A percentile compares a stretch with the other conserved stretches of the same genome.
These are phyloP conservation scores for Fusarium guadeloupense DNA, from an alignment of 2,329 filamentous ascomycete species.

Conservation along the genomic window DNA sequence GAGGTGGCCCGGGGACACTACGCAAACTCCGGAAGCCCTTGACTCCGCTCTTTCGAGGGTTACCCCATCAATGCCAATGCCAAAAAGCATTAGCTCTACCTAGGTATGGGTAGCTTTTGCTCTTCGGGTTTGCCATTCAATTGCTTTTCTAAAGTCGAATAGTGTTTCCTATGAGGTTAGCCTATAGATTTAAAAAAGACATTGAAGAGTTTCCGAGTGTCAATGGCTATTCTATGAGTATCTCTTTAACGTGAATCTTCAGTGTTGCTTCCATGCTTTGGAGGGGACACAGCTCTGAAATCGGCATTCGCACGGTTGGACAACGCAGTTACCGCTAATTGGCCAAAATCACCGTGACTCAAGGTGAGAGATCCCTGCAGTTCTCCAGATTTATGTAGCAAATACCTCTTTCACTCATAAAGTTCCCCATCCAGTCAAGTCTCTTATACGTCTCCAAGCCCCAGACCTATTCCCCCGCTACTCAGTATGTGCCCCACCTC, in stretches of 20 bases:
- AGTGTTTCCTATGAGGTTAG: neutral
- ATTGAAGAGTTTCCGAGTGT: neutral
- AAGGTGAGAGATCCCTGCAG: conserved; percentile 25
- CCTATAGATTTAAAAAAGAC: neutral
- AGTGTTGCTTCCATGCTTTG: neutral
- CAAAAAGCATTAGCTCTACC: conserved; percentile 29
- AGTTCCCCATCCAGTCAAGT: neutral
- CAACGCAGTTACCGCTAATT: conserved; percentile 17
- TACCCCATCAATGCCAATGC: conserved; percentile 14
- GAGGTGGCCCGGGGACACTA: conserved; percentile 23
- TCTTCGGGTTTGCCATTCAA: conserved; percentile 12
- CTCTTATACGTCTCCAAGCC: conserved; percentile 20
- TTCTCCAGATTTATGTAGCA: conserved; percentile 10
- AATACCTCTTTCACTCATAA: neutral
- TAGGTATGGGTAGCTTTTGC: conserved; percentile 15
- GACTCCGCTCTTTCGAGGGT: conserved; percentile 12
- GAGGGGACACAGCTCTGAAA: conserved; percentile 8
- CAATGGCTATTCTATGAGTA: neutral
- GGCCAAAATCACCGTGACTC: conserved; percentile 24
- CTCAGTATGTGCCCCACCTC: conserved; percentile 33
- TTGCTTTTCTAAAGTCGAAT: neutral
- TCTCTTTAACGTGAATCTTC: neutral
- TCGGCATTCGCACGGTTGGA: conserved; percentile 8
- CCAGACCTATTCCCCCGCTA: conserved; percentile 33
- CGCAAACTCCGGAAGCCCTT: conserved; percentile 14